A percentile compares a stretch with the other conserved stretches of the same genome.
Conservation (phyloP, 768 basidiomycete genomes). For the Termitomyces heimii region DNA sequence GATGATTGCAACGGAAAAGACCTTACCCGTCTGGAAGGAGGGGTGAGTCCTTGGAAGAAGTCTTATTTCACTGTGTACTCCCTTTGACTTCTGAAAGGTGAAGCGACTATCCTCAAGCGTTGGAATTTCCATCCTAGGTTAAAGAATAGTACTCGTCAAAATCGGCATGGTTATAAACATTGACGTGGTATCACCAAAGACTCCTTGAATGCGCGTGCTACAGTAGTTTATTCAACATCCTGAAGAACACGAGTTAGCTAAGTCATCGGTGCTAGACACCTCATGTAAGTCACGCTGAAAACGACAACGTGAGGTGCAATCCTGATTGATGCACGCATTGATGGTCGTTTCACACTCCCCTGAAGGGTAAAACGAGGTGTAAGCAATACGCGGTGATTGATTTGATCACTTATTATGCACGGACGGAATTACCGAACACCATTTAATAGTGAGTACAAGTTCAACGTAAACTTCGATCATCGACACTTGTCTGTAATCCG, state of each 20-base stretch:
- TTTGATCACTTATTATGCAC: not conserved
- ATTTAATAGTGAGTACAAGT: not conserved
- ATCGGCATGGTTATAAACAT: not conserved
- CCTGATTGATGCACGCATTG: not conserved
- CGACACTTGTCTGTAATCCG: not conserved
- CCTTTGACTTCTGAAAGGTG: slow-evolving; percentile 36
- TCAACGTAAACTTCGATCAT: not conserved
- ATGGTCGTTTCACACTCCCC: not conserved
- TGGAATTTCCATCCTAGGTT: not conserved
- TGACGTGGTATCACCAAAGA: not conserved
- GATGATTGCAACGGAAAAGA: not conserved
- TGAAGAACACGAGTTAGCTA: not conserved
- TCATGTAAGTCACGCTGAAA: not conserved
- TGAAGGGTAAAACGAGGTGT: not conserved
- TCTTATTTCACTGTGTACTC: slow-evolving; percentile 38
- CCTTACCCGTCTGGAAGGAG: slow-evolving; percentile 36
- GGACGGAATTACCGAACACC: not conserved
- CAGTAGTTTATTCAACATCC: not conserved
- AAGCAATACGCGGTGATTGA: not conserved
- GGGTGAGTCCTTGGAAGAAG: slow-evolving; percentile 28
- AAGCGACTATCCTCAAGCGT: slow-evolving; percentile 18
- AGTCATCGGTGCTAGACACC: not conserved
- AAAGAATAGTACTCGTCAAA: not conserved
- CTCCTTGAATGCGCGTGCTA: not conserved
- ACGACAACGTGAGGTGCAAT: not conserved